Base-by-base conservation (phyloP, 495 filamentous ascomycete genomes). In the Chaetomium tenue region DNA sequence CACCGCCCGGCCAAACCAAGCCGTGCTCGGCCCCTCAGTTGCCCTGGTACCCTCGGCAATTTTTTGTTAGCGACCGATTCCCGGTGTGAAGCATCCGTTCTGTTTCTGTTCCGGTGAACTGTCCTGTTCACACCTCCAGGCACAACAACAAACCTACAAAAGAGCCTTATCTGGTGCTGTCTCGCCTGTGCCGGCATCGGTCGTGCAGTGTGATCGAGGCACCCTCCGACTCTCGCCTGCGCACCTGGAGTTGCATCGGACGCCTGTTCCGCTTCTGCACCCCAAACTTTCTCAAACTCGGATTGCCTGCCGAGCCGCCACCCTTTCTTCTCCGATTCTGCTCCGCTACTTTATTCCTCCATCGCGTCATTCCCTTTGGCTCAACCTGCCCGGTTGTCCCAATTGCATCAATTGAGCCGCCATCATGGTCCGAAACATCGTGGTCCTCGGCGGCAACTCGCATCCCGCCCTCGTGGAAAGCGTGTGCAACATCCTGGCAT, bases 371-470 rank as follows among this genome's bases (percentile, higher is more conserved):
- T 58, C 65, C 30, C 9, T 33, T 60, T 39, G 25, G 58, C 44
- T 7, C 48, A 1, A 42, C 52, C 23, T 18, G 4, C 53, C 2
- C 55, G 56, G 42, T 55, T 66, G 58, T 94, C 33, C 63, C 52
- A 53, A 58, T 44, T 61, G 62, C 65, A 26, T 52, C 63, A 57
- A 58, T 44, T 61, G 62, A 67, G 33, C 56, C 63, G 30, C 52
- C 68, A 82, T 55, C 42, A 98, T 98, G 95, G 95, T 98, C 70
- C 91, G 94, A 72, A 97, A 98, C 76, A 90, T 98, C 63, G 92
- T 97, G 70, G 86, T 98, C 65, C 89, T 98, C 61, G 92, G 92
- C 51, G 94, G 94, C 60, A 92, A 88, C 76, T 96, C 92, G 75
- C 95, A 98, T 79, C 95, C 94, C 9, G 81, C 88, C 71, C 86